A percentile compares a stretch with the other conserved stretches of the same genome.
Conservation (phyloP, 2,329 filamentous ascomycete species). For the Aureobasidium sp. region DNA sequence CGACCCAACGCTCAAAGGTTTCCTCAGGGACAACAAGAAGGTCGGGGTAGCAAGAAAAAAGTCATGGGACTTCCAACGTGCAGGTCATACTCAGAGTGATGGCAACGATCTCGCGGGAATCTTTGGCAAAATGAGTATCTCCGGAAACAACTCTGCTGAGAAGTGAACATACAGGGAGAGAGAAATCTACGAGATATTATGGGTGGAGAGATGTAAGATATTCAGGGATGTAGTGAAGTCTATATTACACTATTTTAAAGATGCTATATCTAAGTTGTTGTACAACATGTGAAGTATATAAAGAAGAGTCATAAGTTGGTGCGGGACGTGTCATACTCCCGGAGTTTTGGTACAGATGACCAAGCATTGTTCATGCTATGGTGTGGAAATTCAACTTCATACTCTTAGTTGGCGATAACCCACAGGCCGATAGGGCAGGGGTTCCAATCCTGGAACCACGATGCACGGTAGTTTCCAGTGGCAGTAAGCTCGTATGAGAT, state of each 20-base stretch:
- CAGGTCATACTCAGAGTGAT: no score
- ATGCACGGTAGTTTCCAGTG: slow-evolving; percentile 14
- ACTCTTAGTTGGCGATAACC: slow-evolving; percentile 5
- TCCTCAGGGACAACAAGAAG: no score
- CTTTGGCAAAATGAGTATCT: no score
- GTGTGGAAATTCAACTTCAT: background rate
- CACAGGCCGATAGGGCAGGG: slow-evolving; percentile 13
- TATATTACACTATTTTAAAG: background rate
- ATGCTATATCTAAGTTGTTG: background rate
- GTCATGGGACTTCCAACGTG: no score
- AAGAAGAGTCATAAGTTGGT: slow-evolving; percentile 4
- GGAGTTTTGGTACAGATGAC: background rate
- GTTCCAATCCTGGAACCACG: slow-evolving; percentile 20
- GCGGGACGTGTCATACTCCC: background rate
- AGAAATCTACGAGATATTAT: no score
- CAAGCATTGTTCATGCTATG: background rate
- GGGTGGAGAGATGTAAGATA: no score
- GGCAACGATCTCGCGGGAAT: no score
- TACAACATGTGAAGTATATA: background rate
- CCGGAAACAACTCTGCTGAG: no score
- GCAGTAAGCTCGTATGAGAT: slow-evolving; percentile 19
- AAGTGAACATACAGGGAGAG: no score
- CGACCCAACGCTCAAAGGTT: no score
- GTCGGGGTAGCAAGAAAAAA: no score
- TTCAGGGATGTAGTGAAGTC: background rate